phyloP scores from a whole-genome alignment of 1,284 basidiomycete genomes.

The Abortiporus biennis region DNA sequence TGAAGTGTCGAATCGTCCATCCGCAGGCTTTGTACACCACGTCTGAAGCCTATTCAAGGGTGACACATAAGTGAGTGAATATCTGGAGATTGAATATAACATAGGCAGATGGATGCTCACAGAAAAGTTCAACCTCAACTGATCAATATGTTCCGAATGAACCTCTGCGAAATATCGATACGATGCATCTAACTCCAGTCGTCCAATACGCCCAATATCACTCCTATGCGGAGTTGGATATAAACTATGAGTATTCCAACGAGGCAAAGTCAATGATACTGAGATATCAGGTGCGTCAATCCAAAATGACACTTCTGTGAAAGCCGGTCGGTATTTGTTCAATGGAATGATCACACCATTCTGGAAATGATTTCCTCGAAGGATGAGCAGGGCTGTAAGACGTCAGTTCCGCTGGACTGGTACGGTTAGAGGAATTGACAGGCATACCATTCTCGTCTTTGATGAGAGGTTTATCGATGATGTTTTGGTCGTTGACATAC shows the following conservation, averaged over 20 bases:
- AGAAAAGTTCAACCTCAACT: constrained; percentile 62
- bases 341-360: constrained; percentile 56
- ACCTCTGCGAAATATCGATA: constrained; percentile 72
- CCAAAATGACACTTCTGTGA: constrained; percentile 63
- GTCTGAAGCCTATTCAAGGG: constrained; percentile 34
- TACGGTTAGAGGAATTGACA: not conserved
- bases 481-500: constrained; percentile 94
- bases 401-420: constrained; percentile 1
- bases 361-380: constrained; percentile 54
- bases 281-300: constrained; percentile 54
- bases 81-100: not conserved
- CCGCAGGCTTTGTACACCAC: constrained; percentile 71
- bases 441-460: constrained; percentile 74
- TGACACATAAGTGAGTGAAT: constrained; percentile 1
- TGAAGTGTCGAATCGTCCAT: constrained; percentile 82
- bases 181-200: constrained; percentile 57
- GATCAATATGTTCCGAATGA: constrained; percentile 67
- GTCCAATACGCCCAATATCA: constrained; percentile 53
- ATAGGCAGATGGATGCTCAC: constrained; percentile 34
- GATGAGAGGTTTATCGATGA: constrained; percentile 82
- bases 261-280: constrained; percentile 65
- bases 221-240: constrained; percentile 53
- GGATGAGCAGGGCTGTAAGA: constrained; percentile 61
- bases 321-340: constrained; percentile 67
- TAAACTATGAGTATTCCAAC: constrained; percentile 85